A percentile compares a stretch with the other conserved stretches of the same genome.
Conservation (phyloP, 2,329 filamentous ascomycete genomes). For the Exophiala sideris region DNA sequence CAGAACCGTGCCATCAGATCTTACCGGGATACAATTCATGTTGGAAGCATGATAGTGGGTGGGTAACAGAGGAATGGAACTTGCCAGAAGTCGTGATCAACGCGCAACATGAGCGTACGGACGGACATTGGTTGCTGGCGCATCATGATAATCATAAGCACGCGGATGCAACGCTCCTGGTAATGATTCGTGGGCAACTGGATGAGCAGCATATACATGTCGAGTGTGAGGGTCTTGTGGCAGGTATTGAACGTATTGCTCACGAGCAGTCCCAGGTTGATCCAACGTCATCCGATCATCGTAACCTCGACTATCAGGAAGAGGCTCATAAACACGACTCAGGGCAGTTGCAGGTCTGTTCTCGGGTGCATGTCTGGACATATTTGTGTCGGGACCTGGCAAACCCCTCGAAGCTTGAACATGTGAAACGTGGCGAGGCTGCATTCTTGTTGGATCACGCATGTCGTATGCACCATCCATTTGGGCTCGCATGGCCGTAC, state of each 20-base stretch:
- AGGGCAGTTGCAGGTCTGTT: not conserved
- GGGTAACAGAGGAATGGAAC: no score
- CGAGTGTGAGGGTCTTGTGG: slow-evolving; percentile 10
- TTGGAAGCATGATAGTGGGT: no score
- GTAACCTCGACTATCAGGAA: slow-evolving; percentile 9
- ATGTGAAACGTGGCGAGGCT: slow-evolving; percentile 1
- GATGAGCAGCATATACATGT: slow-evolving; percentile 6
- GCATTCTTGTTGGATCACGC: slow-evolving; percentile 2
- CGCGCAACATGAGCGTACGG: slow-evolving; percentile 6
- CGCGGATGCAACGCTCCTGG: slow-evolving; percentile 10
- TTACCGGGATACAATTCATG: no score
- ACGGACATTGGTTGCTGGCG: not conserved
- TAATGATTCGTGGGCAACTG: slow-evolving; percentile 10
- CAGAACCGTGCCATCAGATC: no score
- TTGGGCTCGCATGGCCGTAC: slow-evolving; percentile 1
- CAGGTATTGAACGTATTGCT: slow-evolving; percentile 11
- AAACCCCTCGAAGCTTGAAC: not conserved
- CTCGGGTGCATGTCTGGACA: not conserved
- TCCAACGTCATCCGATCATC: slow-evolving; percentile 7
- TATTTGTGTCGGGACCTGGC: slow-evolving; percentile 2
- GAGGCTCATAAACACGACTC: slow-evolving; percentile 12
- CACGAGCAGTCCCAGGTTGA: slow-evolving; percentile 6
- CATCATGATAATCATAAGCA: slow-evolving; percentile 15
- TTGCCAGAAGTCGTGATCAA: not conserved
- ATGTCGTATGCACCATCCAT: slow-evolving; percentile 5